Evolutionary conservation across 805 yeast species (phyloP), one percentile per base, ranked within the genome.

Genomic region (Starmerella bombi): DNA sequence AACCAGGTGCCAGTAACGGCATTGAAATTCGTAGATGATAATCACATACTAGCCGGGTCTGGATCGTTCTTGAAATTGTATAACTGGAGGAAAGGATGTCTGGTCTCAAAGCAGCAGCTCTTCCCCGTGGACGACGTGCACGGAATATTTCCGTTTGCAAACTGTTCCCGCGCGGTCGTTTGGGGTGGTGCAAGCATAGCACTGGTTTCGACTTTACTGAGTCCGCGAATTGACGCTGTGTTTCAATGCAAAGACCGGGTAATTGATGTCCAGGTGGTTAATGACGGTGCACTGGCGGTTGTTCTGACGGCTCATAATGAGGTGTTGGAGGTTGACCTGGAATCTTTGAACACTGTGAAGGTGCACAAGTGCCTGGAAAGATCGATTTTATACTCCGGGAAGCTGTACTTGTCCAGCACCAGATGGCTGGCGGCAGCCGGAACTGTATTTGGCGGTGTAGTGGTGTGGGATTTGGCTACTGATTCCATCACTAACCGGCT

Each of bases 371-470:
- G 77, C 52, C 69, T 70, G 16, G 93, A 83, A 59, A 77, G 80
- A 49, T 80, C 94, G 1, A 79, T 88, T 34, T 64, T 91, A 27
- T 91, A 91, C 56, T 82, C 94, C 5, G 98, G 97, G 0, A 68
- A 82, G 2, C 71, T 88, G 29, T 67, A 69, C 1, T 49, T 71
- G 15, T 43, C 58, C 3, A 56, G 59, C 10, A 65, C 61, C 5
- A 57, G 59, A 28, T 70, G 77, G 0, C 56, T 70, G 4, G 67
- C 84, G 12, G 84, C 84, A 21, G 86, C 95, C 0, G 98, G 98
- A 19, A 88, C 98, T 0, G 96, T 88, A 2, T 76, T 86, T 77
- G 77, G 78, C 36, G 94, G 96, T 12, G 76, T 83, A 2, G 62
- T 81, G 3, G 63, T 85, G 2, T 88, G 97, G 97, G 57, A 58